These are phyloP conservation scores for Gnomoniopsis sp. DNA, from an alignment of 2,329 filamentous ascomycete genomes.

Conservation along the genomic window DNA sequence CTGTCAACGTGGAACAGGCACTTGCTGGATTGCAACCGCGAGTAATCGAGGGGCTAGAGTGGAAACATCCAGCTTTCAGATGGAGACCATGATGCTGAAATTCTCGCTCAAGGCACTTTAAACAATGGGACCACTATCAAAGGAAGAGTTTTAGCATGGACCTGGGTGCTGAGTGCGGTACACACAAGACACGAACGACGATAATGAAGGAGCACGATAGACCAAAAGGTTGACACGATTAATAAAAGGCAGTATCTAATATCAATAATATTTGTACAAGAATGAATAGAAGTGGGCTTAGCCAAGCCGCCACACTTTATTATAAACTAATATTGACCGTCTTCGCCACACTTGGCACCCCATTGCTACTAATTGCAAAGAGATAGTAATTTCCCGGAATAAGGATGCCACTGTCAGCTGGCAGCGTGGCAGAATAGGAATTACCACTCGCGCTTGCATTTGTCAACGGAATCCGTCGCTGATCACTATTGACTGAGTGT, in stretches of 20 bases:
- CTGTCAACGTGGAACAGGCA: conserved; percentile 52
- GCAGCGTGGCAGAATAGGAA: conserved; percentile 38
- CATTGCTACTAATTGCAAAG: conserved; percentile 43
- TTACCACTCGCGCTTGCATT: conserved; percentile 24
- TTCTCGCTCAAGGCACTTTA: not conserved
- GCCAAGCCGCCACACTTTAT: not conserved
- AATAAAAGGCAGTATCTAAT: no score
- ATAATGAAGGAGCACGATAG: no score
- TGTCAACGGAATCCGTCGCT: conserved; percentile 47
- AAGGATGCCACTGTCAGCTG: conserved; percentile 44
- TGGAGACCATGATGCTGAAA: conserved; percentile 37
- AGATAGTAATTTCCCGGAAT: conserved; percentile 53
- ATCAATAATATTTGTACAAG: not conserved
- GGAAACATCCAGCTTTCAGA: conserved; percentile 64
- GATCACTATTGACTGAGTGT: conserved; percentile 56
- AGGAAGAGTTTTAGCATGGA: no score
- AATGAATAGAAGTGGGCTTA: not conserved
- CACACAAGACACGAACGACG: no score
- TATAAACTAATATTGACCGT: conserved; percentile 30
- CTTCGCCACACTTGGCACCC: conserved; percentile 44
- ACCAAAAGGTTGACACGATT: no score
- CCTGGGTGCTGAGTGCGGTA: no score
- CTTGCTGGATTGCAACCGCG: conserved; percentile 51
- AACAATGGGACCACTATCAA: no score
- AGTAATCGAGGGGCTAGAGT: conserved; percentile 60